Percentiles rank a stretch among this genome's conserved stretches.
Conservation (phyloP, 106 monocot species). For the Acanthochlamys bracteata region DNA sequence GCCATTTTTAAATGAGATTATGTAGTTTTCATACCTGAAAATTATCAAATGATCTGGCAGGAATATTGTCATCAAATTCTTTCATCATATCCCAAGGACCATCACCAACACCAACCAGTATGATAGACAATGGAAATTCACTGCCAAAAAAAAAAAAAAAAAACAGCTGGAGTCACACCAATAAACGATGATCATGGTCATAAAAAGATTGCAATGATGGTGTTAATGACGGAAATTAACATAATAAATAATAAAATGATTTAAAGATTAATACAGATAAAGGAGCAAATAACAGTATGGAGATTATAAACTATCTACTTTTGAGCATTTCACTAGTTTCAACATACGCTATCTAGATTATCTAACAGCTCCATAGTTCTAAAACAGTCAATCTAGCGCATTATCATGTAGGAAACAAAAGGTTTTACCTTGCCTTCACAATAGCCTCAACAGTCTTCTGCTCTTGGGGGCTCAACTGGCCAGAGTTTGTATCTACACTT, state of each 20-base stretch:
- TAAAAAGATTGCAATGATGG: too few relatives aligned
- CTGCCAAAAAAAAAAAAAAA: conserved; percentile 29
- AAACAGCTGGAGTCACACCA: too few relatives aligned
- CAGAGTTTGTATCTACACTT: conserved; percentile 62
- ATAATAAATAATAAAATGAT: background rate
- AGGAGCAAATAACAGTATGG: too few relatives aligned
- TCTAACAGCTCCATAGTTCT: background rate
- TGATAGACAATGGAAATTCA: conserved; percentile 78
- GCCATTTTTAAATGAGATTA: background rate
- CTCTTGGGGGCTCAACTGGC: conserved; percentile 67
- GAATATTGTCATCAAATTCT: conserved; percentile 95
- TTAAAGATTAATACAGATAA: too few relatives aligned
- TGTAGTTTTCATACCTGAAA: conserved; percentile 42
- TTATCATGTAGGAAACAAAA: background rate
- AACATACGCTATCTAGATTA: too few relatives aligned
- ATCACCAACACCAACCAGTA: conserved; percentile 97
- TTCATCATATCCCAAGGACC: conserved; percentile 96
- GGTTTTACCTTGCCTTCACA: conserved; percentile 69
- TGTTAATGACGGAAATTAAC: background rate
- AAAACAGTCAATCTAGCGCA: background rate
- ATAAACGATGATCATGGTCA: background rate
- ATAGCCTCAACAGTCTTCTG: conserved; percentile 77
- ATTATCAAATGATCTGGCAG: conserved; percentile 64
- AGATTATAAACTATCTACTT: too few relatives aligned
- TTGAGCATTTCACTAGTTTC: too few relatives aligned